phyloP scores from a whole-genome alignment of 805 yeast genomes.

The Hanseniaspora hatyaiensis region DNA sequence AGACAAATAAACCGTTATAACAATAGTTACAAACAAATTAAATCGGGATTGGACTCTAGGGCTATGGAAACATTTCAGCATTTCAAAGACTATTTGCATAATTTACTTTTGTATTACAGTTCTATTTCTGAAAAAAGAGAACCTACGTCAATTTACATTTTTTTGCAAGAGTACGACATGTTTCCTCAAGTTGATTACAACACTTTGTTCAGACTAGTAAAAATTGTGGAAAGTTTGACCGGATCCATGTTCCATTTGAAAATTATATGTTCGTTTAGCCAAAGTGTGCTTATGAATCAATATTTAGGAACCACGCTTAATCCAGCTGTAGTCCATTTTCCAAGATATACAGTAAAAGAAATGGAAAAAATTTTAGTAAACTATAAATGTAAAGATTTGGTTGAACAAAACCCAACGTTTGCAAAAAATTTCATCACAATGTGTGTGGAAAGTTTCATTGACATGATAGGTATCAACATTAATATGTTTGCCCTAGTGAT shows the following conservation, averaged over 20 bases:
- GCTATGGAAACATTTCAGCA: constrained; percentile 10
- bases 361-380: background rate
- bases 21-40: background rate
- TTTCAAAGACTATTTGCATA: constrained; percentile 10
- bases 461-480: constrained; percentile 5
- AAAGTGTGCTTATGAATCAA: constrained; percentile 4
- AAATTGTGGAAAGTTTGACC: constrained; percentile 2
- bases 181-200: constrained; percentile 10
- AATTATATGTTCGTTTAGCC: constrained; percentile 11
- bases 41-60: constrained; percentile 14
- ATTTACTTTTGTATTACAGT: constrained; percentile 5
- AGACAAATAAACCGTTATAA: background rate
- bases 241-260: constrained; percentile 14
- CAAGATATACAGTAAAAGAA: constrained; percentile 6
- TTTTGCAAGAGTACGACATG: constrained; percentile 8
- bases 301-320: background rate
- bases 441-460: constrained; percentile 10
- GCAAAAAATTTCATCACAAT: background rate
- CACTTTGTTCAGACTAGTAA: constrained; percentile 3
- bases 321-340: constrained; percentile 6
- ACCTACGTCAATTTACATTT: constrained; percentile 8
- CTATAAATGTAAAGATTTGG: constrained; percentile 4
- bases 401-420: background rate
- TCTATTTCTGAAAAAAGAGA: background rate
- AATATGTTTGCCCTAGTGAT: background rate